Evolutionary conservation across 2,329 filamentous ascomycete species (phyloP).

Genomic region (Beauveria pseudobassiana): DNA sequence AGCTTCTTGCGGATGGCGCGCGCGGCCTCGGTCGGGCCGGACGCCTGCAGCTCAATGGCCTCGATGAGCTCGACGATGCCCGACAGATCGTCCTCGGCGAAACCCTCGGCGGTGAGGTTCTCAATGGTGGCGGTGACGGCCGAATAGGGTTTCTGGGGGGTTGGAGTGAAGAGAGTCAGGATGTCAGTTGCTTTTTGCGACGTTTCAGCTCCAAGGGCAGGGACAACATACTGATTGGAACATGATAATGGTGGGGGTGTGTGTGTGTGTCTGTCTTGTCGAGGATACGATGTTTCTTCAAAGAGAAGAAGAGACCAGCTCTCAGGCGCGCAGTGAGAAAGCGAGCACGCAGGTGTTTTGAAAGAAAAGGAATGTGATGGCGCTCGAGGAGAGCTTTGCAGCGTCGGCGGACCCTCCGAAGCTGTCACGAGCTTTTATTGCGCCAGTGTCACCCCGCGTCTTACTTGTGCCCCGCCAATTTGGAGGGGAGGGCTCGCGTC

Average conservation of each 20-base stretch:
- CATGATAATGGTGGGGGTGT: neutral
- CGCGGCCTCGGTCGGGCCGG: conserved; percentile 81
- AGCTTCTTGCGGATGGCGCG: conserved; percentile 94
- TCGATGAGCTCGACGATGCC: conserved; percentile 93
- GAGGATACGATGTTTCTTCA: too few relatives aligned
- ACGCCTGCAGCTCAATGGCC: conserved; percentile 80
- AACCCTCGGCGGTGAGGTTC: conserved; percentile 79
- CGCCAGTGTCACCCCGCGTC: conserved; percentile 2
- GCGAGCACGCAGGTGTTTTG: neutral
- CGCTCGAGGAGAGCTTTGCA: neutral
- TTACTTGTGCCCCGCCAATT: conserved; percentile 2
- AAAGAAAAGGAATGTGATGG: neutral
- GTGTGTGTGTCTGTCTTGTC: neutral
- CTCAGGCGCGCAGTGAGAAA: neutral
- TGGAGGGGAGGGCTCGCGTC: neutral
- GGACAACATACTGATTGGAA: neutral
- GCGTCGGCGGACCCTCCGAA: neutral
- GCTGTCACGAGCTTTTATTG: conserved; percentile 2
- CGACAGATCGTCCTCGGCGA: conserved; percentile 83
- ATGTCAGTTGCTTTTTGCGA: neutral
- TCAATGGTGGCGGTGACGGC: conserved; percentile 91
- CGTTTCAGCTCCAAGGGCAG: too few relatives aligned
- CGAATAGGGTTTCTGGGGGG: conserved; percentile 70
- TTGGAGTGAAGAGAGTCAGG: conserved; percentile 13
- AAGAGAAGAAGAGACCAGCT: neutral